A percentile compares a stretch with the other conserved stretches of the same genome.
Evolutionary conservation across 768 basidiomycete species (phyloP).

Genomic region (Boletus rubropictus): DNA sequence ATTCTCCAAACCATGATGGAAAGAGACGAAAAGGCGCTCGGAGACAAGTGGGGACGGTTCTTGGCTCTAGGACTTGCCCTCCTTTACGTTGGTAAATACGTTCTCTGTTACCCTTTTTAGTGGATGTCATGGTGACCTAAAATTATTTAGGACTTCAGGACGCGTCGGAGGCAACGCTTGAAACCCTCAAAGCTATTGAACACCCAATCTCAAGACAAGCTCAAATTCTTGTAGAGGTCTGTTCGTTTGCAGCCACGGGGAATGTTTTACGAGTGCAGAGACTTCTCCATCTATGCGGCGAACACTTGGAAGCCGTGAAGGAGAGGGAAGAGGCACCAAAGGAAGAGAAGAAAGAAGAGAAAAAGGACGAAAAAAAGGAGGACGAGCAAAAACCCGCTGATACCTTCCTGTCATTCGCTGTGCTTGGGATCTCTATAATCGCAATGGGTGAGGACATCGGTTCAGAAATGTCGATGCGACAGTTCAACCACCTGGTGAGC

Average conservation of each 20-base stretch:
- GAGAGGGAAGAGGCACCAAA: conserved; percentile 32
- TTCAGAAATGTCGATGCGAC: conserved; percentile 93
- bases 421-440: conserved; percentile 88
- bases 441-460: conserved; percentile 99
- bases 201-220: conserved; percentile 89
- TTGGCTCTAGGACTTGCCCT: conserved; percentile 86
- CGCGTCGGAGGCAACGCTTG: conserved; percentile 87
- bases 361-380: conserved; percentile 56
- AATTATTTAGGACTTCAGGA: conserved; percentile 73
- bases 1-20: conserved; percentile 94
- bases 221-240: conserved; percentile 87
- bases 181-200: conserved; percentile 88
- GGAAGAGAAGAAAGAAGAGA: conserved; percentile 49
- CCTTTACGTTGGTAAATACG: conserved; percentile 74
- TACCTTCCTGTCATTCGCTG: conserved; percentile 87
- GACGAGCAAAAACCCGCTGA: conserved; percentile 54
- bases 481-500: conserved; percentile 93
- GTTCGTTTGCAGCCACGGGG: conserved; percentile 91
- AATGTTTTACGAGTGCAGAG: conserved; percentile 90
- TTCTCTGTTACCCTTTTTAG: neutral
- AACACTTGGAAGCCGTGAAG: conserved; percentile 62
- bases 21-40: conserved; percentile 62
- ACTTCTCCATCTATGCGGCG: conserved; percentile 90
- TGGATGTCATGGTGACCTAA: conserved; percentile 7
- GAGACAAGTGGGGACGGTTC: conserved; percentile 93